phyloP scores from a whole-genome alignment of 1,139 yeast genomes.

The Citeromyces siamensis region DNA sequence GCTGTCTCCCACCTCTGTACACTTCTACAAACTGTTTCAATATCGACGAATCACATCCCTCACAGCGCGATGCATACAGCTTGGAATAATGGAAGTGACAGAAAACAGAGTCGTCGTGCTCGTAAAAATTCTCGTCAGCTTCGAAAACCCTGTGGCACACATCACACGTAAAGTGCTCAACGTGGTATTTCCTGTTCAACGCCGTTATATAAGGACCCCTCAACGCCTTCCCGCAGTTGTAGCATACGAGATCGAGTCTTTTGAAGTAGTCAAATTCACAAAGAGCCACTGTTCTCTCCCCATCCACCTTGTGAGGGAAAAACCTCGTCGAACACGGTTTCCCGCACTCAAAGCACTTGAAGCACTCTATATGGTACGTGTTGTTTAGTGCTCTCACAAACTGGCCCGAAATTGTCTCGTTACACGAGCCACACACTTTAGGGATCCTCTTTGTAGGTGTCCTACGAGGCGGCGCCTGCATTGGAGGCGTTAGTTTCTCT shows the following conservation, averaged over 20 bases:
- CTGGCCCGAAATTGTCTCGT: constrained; percentile 59
- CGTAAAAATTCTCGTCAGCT: constrained; percentile 90
- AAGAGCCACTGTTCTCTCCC: constrained; percentile 45
- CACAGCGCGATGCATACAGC: constrained; percentile 78
- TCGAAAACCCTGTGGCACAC: constrained; percentile 71
- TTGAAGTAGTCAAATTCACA: constrained; percentile 92
- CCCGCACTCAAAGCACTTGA: constrained; percentile 75
- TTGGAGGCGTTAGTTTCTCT: background rate
- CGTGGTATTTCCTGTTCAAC: constrained; percentile 81
- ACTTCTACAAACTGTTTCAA: constrained; percentile 91
- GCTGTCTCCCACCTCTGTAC: constrained; percentile 84
- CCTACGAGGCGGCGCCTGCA: background rate
- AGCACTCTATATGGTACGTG: constrained; percentile 81
- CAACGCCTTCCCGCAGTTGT: constrained; percentile 72
- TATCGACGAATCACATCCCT: constrained; percentile 87
- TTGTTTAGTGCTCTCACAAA: constrained; percentile 75
- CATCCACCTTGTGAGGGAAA: constrained; percentile 37
- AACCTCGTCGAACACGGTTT: constrained; percentile 62
- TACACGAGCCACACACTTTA: constrained; percentile 47
- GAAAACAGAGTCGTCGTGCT: constrained; percentile 70
- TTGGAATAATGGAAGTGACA: constrained; percentile 90
- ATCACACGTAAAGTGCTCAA: constrained; percentile 90
- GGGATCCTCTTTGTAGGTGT: constrained; percentile 13
- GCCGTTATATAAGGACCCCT: constrained; percentile 95
- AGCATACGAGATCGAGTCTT: constrained; percentile 72